Evolutionary conservation across 2,329 filamentous ascomycete species (phyloP), one percentile per base, ranked within the genome.

Genomic region (Kalaharituber pfeilii): DNA sequence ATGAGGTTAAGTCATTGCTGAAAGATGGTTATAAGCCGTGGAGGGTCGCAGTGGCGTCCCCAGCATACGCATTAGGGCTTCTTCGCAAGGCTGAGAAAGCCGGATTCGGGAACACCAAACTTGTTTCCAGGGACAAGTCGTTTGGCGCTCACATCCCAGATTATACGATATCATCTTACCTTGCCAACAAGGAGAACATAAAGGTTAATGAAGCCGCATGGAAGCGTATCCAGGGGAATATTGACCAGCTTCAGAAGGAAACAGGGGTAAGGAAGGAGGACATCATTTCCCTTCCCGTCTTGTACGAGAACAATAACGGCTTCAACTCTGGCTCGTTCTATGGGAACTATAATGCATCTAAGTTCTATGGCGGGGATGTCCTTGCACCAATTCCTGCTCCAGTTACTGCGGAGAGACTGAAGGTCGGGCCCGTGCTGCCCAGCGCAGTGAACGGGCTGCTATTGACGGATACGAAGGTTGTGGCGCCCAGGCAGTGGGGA

Each of bases 1-100:
- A 62, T 2, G 65, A 61, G 57, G 61, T 59, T 5, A 57, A 65
- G 42, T 53, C 57, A 11, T 60, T 60, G 2, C 62, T 65, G 50
- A 59, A 63, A 0, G 25, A 24, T 2, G 33, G 62, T 1, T 53
- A 67, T 5, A 39, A 8, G 8, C 15, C 15, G 4, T 39, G 33
- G 33, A 39, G 7, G 7, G 4, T 39, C 13, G 33, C 57, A 67
- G 33, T 39, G 20, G 33, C 33, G 8, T 39, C 33, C 15, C 33
- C 33, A 39, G 33, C 7, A 4, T 39, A 39, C 20, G 33, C 33
- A 15, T 18, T 39, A 5, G 15, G 13, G 2, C 33, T 39, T 18
- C 33, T 39, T 2, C 29, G 57, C 2, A 51, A 60, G 1, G 62
- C 64, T 0, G 26, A 60, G 11, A 28, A 49, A 0, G 50, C 51